These are phyloP conservation scores for Cladochytrium tenue DNA, from an alignment of 371 early-diverging fungal genomes.

Conservation along the genomic window DNA sequence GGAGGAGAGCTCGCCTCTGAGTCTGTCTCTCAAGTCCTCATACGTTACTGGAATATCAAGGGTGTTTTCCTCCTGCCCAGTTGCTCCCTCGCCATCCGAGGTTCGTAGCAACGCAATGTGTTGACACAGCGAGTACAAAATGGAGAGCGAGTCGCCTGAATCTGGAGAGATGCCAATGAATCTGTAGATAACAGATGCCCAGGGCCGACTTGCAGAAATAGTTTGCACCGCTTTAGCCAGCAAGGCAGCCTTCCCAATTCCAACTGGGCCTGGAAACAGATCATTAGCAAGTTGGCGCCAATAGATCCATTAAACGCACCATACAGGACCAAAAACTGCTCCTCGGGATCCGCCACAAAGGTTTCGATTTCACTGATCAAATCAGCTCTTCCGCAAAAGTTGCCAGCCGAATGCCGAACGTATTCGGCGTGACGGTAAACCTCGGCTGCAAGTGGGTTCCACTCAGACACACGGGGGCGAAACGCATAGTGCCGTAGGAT, in stretches of 20 bases:
- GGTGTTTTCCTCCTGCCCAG: no score
- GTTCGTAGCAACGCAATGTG: no score
- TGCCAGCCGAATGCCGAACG: conserved; percentile 9
- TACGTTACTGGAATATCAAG: no score
- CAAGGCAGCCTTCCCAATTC: neutral
- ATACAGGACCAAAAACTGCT: conserved; percentile 19
- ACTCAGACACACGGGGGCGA: neutral
- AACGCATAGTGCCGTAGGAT: conserved; percentile 19
- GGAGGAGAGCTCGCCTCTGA: neutral
- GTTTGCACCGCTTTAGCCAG: neutral
- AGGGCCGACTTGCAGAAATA: neutral
- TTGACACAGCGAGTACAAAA: neutral
- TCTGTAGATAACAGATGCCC: neutral
- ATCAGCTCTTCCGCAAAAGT: conserved; percentile 15
- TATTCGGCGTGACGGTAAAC: conserved; percentile 11
- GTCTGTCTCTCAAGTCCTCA: no score
- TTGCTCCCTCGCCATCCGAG: no score
- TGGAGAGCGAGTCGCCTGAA: neutral
- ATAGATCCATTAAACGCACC: conserved; percentile 8
- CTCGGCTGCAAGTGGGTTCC: conserved; percentile 7
- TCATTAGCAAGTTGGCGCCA: neutral
- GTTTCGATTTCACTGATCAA: conserved; percentile 3
- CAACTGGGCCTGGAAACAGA: neutral
- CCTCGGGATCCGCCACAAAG: conserved; percentile 9
- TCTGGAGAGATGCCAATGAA: neutral